Evolutionary conservation across 495 filamentous ascomycete genomes (phyloP).

Genomic region (Podospora australis): DNA sequence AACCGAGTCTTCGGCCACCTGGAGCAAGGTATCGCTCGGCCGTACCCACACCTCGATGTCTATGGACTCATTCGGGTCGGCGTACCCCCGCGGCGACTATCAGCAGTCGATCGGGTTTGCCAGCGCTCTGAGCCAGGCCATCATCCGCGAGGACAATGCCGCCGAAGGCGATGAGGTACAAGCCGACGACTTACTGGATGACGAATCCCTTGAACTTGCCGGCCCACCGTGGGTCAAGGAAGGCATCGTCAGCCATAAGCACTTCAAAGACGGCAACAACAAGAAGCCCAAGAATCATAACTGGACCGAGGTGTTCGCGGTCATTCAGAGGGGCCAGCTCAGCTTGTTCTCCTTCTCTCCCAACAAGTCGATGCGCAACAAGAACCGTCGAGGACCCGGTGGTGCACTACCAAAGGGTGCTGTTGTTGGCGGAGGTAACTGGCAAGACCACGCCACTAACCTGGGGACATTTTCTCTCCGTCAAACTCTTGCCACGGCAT

Average conservation of each 20-base stretch:
- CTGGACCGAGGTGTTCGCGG: conserved; percentile 96
- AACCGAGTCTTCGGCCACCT: conserved; percentile 65
- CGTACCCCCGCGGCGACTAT: conserved; percentile 75
- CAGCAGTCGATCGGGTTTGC: conserved; percentile 97
- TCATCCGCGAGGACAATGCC: conserved; percentile 82
- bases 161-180: conserved; percentile 47
- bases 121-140: conserved; percentile 92
- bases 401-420: conserved; percentile 44
- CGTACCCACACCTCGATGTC: conserved; percentile 87
- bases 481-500: conserved; percentile 84
- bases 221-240: conserved; percentile 98
- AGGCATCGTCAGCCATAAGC: conserved; percentile 91
- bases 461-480: conserved; percentile 81
- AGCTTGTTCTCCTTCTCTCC: conserved; percentile 88
- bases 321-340: conserved; percentile 94
- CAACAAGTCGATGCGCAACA: conserved; percentile 65
- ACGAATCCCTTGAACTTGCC: conserved; percentile 81
- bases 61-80: conserved; percentile 76
- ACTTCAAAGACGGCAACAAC: conserved; percentile 81
- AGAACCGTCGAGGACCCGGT: conserved; percentile 43
- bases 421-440: conserved; percentile 89
- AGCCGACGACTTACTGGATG: conserved; percentile 71
- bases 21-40: conserved; percentile 90
- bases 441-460: conserved; percentile 89
- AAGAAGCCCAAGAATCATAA: conserved; percentile 88